Evolutionary conservation across 2,329 filamentous ascomycete genomes (phyloP), one percentile per base, ranked within the genome.

Genomic region (Dactylellina sp.): DNA sequence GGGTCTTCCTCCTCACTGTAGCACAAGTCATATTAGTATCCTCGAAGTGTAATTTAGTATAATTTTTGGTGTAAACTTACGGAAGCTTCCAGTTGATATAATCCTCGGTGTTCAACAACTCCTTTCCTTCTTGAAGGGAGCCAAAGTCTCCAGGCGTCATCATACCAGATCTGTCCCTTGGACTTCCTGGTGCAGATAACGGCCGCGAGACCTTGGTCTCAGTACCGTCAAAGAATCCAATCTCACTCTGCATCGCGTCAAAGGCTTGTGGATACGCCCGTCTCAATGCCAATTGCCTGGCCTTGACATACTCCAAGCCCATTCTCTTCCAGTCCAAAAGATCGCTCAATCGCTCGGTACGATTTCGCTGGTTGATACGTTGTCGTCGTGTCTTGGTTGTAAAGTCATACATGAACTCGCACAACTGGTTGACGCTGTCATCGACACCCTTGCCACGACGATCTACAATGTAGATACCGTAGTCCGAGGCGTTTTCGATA

Each of bases 121-220:
- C 95, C 46, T 90, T 90, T 47, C 93, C 92, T 82, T 99, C 95
- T 82, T 98, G 95, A 64, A 99, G 84, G 78, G 92, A 97, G 25
- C 93, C 95, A 85, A 98, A 98, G 82, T 99, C 95, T 50, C 95
- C 95, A 6, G 95, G 95, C 0, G 95, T 99, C 95, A 99, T 98
- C 93, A 97, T 97, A 61, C 95, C 95, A 46, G 90, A 90, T 35
- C 93, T 88, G 80, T 97, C 93, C 75, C 93, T 87, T 7, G 95
- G 95, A 16, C 93, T 97, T 7, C 95, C 95, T 1, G 95, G 95
- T 56, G 96, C 93, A 1, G 93, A 97, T 82, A 98, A 89, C 6
- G 95, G 95, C 53, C 95, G 87, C 9, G 93, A 94, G 80, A 99
- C 93, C 89, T 98, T 99, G 80, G 93, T 90, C 79, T 97, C 94